These are phyloP conservation scores for Friedmanniomyces endolithicus DNA, from an alignment of 495 filamentous ascomycete genomes.

Conservation along the genomic window DNA sequence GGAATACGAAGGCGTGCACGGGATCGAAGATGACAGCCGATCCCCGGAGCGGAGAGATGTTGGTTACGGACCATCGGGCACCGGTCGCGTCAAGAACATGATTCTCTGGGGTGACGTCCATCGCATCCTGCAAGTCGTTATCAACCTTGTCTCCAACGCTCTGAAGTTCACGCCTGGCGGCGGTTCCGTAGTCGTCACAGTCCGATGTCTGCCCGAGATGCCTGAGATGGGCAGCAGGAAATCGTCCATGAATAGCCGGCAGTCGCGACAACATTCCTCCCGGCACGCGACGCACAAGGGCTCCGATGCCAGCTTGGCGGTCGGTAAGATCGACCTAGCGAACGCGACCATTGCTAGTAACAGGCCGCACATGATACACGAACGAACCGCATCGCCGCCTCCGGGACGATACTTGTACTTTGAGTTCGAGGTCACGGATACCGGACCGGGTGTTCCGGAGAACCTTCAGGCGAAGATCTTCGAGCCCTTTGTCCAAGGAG, in stretches of 20 bases:
- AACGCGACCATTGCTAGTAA: conserved; percentile 28
- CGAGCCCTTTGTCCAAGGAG: conserved; percentile 88
- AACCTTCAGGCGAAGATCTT: conserved; percentile 69
- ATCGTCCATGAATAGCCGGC: conserved; percentile 14
- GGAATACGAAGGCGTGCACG: conserved; percentile 47
- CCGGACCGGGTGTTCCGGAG: conserved; percentile 77
- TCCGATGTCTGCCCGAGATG: conserved; percentile 41
- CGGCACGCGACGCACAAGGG: conserved; percentile 1
- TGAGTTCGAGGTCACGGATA: conserved; percentile 82
- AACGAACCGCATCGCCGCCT: conserved; percentile 50
- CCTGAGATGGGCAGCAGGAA: conserved; percentile 8
- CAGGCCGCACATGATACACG: conserved; percentile 41
- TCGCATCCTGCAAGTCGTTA: conserved; percentile 75
- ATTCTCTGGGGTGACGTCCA: conserved; percentile 83
- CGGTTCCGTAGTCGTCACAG: conserved; percentile 59
- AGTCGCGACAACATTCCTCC: conserved; percentile 19
- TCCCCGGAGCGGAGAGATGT: conserved; percentile 8
- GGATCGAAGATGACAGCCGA: conserved; percentile 28
- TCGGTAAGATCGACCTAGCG: conserved; percentile 23
- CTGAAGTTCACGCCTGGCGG: conserved; percentile 80
- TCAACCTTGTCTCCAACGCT: conserved; percentile 86
- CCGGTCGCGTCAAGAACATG: conserved; percentile 57
- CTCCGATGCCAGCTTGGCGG: conserved; percentile 10
- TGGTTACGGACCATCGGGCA: conserved; percentile 48
- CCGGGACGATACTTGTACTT: conserved; percentile 53